phyloP scores from a whole-genome alignment of 768 basidiomycete species.

The Psilocybe subaeruginosa region DNA sequence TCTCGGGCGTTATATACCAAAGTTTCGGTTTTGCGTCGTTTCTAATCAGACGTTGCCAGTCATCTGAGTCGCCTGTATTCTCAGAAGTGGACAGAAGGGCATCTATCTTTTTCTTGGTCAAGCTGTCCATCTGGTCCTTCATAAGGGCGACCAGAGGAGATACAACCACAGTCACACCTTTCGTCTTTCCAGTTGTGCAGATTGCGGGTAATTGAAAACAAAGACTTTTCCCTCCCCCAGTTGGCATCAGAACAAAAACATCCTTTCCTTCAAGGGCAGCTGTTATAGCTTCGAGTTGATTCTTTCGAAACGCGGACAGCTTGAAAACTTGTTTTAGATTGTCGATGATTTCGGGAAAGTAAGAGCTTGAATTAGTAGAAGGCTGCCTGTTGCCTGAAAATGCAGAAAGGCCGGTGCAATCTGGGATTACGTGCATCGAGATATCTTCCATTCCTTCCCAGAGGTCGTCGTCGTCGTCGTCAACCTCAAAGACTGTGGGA shows the following conservation, averaged over 20 bases:
- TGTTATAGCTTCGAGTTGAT: slow-evolving; percentile 87
- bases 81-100: slow-evolving; percentile 73
- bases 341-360: slow-evolving; percentile 53
- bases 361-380: slow-evolving; percentile 16
- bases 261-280: slow-evolving; percentile 81
- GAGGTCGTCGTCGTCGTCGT: slow-evolving; percentile 47
- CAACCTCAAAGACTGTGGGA: slow-evolving; percentile 6
- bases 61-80: slow-evolving; percentile 31
- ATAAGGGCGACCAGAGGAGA: slow-evolving; percentile 90
- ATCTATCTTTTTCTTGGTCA: slow-evolving; percentile 66
- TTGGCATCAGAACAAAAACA: slow-evolving; percentile 96
- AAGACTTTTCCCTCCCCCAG: slow-evolving; percentile 90
- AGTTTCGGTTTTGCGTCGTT: slow-evolving; percentile 58
- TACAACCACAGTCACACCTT: slow-evolving; percentile 87
- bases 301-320: slow-evolving; percentile 69
- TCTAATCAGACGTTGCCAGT: slow-evolving; percentile 47
- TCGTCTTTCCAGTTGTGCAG: slow-evolving; percentile 68
- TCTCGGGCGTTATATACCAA: slow-evolving; percentile 93
- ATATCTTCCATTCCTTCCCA: slow-evolving; percentile 52
- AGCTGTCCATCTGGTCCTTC: slow-evolving; percentile 79
- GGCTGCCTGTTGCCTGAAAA: background rate
- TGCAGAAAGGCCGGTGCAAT: background rate
- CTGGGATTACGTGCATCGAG: slow-evolving; percentile 29
- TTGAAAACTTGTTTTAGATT: slow-evolving; percentile 64
- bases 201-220: slow-evolving; percentile 93